Evolutionary conservation across 2,329 filamentous ascomycete genomes (phyloP).

Genomic region (Erysiphe pulchra): DNA sequence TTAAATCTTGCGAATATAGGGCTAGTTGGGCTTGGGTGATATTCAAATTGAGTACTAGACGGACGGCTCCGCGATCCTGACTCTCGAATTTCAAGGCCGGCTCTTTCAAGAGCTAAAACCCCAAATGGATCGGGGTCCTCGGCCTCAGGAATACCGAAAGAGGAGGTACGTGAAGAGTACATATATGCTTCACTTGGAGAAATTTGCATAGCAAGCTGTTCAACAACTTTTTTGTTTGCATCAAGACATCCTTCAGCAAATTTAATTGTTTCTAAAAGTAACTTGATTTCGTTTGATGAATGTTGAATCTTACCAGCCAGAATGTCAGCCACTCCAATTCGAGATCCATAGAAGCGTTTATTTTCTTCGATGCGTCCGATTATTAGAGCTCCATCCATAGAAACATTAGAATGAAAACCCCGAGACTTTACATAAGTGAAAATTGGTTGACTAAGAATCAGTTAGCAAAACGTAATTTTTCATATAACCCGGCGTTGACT

Average conservation of each 20-base stretch:
- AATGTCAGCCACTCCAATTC: constrained; percentile 34
- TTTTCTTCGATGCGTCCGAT: constrained; percentile 78
- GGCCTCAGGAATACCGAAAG: constrained; percentile 53
- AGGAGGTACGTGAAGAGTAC: constrained; percentile 15
- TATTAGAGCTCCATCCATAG: constrained; percentile 67
- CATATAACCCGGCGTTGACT: no score
- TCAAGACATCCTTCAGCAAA: constrained; percentile 64
- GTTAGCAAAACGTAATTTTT: constrained; percentile 1
- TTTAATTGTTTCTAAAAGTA: constrained; percentile 46
- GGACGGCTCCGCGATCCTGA: constrained; percentile 57
- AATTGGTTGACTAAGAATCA: constrained; percentile 19
- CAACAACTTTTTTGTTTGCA: constrained; percentile 41
- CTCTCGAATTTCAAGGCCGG: constrained; percentile 71
- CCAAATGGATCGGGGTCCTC: constrained; percentile 85
- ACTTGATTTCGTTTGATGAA: constrained; percentile 17
- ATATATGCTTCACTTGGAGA: constrained; percentile 53
- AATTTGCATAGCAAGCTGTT: constrained; percentile 34
- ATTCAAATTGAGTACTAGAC: constrained; percentile 59
- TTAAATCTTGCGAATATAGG: constrained; percentile 32
- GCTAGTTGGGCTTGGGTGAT: constrained; percentile 49
- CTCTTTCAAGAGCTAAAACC: constrained; percentile 70
- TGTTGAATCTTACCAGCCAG: constrained; percentile 16
- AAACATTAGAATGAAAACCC: constrained; percentile 67
- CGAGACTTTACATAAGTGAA: constrained; percentile 78
- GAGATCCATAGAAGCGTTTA: constrained; percentile 55